Conservation (phyloP, 805 yeast genomes). For the Zygosaccharomyces lentus region DNA sequence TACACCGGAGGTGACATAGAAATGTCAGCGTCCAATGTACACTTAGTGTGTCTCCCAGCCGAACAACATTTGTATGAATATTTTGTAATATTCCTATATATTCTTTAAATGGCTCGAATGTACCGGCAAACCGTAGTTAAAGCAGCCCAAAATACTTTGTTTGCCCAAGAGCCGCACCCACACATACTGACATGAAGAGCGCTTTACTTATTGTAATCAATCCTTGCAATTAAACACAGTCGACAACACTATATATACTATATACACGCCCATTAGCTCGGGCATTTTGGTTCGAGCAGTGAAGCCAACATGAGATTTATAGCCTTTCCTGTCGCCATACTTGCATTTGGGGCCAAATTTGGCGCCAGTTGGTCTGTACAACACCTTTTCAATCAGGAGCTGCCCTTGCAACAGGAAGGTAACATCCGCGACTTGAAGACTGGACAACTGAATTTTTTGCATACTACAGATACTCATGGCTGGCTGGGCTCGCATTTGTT, state of each 20-base stretch:
- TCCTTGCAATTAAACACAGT: not conserved
- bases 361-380: conserved; percentile 3
- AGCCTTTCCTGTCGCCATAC: not conserved
- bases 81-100: no score
- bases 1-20: no score
- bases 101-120: no score
- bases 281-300: not conserved
- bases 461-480: conserved; percentile 96
- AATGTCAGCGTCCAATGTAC: not conserved
- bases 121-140: not conserved
- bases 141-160: not conserved
- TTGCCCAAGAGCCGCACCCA: not conserved
- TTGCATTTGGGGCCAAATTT: not conserved
- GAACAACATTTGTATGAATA: no score
- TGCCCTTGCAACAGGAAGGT: conserved; percentile 1
- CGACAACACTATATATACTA: not conserved
- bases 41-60: not conserved
- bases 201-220: not conserved
- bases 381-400: conserved; percentile 8
- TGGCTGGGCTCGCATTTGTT: conserved; percentile 90
- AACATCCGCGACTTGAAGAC: conserved; percentile 48
- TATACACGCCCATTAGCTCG: no score
- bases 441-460: conserved; percentile 79
- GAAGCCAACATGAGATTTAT: not conserved
- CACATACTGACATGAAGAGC: not conserved